A percentile compares a stretch with the other conserved stretches of the same genome.
These are phyloP conservation scores for Oenanthe sinensis DNA, from an alignment of 129 eudicot genomes.

Conservation along the genomic window DNA sequence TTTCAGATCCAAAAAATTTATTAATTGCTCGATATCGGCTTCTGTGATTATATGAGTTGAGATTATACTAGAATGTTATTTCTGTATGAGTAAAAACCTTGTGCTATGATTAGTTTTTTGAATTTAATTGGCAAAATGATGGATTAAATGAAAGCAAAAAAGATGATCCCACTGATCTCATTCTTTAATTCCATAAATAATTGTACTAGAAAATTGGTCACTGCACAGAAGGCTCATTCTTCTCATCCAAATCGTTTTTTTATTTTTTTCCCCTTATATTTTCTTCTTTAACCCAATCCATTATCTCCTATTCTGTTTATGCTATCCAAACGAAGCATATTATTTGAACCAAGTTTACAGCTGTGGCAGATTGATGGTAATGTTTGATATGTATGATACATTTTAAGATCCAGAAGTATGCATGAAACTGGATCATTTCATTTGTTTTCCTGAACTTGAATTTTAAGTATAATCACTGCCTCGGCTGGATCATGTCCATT, in stretches of 20 bases:
- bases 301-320: background rate
- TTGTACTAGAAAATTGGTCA: background rate
- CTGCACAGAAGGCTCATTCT: background rate
- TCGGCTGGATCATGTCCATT: background rate
- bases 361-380: background rate
- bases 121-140: background rate
- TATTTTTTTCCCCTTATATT: background rate
- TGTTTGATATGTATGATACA: background rate
- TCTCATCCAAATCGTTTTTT: background rate
- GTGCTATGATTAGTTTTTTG: background rate
- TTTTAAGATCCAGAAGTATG: background rate
- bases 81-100: background rate
- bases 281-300: background rate
- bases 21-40: background rate
- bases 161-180: background rate
- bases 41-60: background rate
- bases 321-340: background rate
- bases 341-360: background rate
- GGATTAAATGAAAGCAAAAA: background rate
- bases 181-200: background rate
- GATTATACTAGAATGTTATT: background rate
- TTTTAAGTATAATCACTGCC: background rate
- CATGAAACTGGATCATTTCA: background rate
- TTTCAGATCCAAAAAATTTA: background rate
- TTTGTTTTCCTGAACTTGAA: background rate